Evolutionary conservation across 768 basidiomycete species (phyloP).

Genomic region (Baorangia bicolor): DNA sequence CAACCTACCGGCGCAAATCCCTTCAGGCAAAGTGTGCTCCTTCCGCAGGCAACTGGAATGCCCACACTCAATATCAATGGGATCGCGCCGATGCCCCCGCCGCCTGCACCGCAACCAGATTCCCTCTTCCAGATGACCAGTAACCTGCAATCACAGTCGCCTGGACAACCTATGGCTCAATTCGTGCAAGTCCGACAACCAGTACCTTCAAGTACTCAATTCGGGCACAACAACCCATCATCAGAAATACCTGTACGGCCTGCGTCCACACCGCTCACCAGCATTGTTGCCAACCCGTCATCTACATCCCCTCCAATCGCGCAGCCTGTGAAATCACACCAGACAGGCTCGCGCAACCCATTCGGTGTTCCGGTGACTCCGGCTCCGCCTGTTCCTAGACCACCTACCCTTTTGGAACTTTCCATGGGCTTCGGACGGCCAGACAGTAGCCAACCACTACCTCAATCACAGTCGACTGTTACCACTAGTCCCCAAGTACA

Average conservation of each 20-base stretch:
- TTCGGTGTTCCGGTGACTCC: slow-evolving; percentile 75
- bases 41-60: slow-evolving; percentile 63
- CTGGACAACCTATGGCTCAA: slow-evolving; percentile 6
- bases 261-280: slow-evolving; percentile 69
- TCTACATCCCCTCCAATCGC: slow-evolving; percentile 43
- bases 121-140: slow-evolving; percentile 10
- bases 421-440: slow-evolving; percentile 46
- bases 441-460: slow-evolving; percentile 31
- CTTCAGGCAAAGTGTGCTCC: slow-evolving; percentile 77
- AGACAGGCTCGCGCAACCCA: slow-evolving; percentile 94
- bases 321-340: slow-evolving; percentile 78
- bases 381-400: slow-evolving; percentile 67
- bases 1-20: slow-evolving; percentile 69
- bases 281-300: slow-evolving; percentile 27
- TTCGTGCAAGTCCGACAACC: slow-evolving; percentile 10
- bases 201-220: neutral
- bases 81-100: slow-evolving; percentile 11
- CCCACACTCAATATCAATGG: slow-evolving; percentile 41
- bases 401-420: slow-evolving; percentile 80
- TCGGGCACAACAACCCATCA: slow-evolving; percentile 2
- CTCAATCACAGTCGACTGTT: slow-evolving; percentile 27
- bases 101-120: slow-evolving; percentile 5
- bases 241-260: slow-evolving; percentile 51
- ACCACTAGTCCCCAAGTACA: slow-evolving; percentile 32
- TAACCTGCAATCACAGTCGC: slow-evolving; percentile 15